phyloP scores from a whole-genome alignment of 208 protist genomes.

The Acanthamoeba healyi region DNA sequence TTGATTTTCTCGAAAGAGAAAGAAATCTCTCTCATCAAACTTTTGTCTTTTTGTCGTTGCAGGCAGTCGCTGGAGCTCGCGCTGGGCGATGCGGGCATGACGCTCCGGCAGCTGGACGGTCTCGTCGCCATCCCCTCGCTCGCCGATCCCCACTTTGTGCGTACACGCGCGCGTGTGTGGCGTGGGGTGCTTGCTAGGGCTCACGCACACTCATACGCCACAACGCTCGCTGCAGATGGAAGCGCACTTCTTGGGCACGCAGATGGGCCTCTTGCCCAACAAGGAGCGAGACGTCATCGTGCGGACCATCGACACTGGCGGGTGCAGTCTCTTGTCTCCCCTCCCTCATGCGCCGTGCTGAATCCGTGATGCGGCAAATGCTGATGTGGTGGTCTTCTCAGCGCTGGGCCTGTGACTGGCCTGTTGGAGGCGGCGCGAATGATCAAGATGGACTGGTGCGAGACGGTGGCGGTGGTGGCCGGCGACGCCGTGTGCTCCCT shows the following conservation, averaged over 20 bases:
- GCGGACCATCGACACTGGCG: constrained; percentile 90
- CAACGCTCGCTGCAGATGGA: constrained; percentile 89
- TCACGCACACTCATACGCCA: too few relatives aligned
- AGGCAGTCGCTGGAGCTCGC: constrained; percentile 87
- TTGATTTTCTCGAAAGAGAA: not conserved
- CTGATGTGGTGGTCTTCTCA: not conserved
- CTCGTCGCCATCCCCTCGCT: constrained; percentile 92
- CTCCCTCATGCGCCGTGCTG: too few relatives aligned
- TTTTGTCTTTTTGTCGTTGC: not conserved
- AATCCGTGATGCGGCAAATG: too few relatives aligned
- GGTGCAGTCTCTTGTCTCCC: constrained; percentile 27
- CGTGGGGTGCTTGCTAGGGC: not conserved
- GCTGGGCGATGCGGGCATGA: constrained; percentile 87
- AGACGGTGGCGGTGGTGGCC: constrained; percentile 88
- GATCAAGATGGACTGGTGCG: constrained; percentile 82
- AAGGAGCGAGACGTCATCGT: constrained; percentile 85
- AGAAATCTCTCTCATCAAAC: not conserved
- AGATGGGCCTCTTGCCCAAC: constrained; percentile 79
- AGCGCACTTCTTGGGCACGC: constrained; percentile 90
- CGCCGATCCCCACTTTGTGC: constrained; percentile 87
- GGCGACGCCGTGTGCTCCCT: constrained; percentile 89
- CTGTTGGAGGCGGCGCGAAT: constrained; percentile 86
- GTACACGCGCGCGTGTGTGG: not conserved
- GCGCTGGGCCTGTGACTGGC: constrained; percentile 88
- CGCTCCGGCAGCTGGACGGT: constrained; percentile 86